Evolutionary conservation across 192 early-diverging fungal species (phyloP).

Genomic region (Radiomyces spectabilis): DNA sequence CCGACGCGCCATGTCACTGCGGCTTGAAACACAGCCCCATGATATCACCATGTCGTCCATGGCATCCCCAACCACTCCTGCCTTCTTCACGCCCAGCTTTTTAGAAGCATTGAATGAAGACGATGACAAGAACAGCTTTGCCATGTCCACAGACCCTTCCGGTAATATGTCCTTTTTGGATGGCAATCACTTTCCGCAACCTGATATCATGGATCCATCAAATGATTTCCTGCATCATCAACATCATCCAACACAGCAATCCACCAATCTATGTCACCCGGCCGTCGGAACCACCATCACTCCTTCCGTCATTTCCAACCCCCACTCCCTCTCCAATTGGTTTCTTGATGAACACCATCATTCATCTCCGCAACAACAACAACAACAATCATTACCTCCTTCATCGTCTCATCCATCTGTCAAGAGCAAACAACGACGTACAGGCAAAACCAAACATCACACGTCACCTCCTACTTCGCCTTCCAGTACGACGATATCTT

Average conservation of each 20-base stretch:
- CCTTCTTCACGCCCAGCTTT: slow-evolving; percentile 65
- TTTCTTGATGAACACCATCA: no score
- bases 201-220: no score
- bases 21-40: not conserved
- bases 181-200: no score
- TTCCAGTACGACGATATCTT: not conserved
- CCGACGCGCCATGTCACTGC: not conserved
- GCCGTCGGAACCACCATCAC: not conserved
- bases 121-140: no score
- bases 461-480: not conserved
- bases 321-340: not conserved
- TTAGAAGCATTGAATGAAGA: slow-evolving; percentile 49
- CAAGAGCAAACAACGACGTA: no score
- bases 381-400: no score
- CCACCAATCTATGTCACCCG: not conserved
- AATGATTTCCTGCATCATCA: not conserved
- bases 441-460: no score
- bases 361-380: no score
- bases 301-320: not conserved
- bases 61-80: slow-evolving; percentile 47
- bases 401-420: no score
- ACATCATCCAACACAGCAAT: not conserved
- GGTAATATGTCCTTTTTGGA: no score
- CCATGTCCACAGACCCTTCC: no score
- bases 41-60: not conserved